Evolutionary conservation across 2,329 filamentous ascomycete species (phyloP).

Genomic region (Elsinoe ampelina): DNA sequence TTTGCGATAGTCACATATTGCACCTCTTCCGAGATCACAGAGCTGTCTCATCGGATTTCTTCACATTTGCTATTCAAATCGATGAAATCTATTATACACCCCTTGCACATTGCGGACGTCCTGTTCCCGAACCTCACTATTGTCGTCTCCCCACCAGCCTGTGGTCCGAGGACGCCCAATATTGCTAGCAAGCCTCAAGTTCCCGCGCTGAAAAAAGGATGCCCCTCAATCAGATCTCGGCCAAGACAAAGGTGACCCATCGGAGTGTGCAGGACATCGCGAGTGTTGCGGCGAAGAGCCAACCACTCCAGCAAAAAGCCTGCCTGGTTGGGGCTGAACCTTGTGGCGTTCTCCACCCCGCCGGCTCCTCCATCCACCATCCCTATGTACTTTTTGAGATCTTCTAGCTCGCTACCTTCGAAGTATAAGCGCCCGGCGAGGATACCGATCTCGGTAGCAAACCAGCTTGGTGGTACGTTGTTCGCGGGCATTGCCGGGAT

Average conservation of each 20-base stretch:
- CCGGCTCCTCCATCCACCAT: not conserved
- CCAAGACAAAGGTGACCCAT: slow-evolving; percentile 50
- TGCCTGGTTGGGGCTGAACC: slow-evolving; percentile 30
- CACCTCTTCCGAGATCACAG: no score
- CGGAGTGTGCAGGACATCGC: slow-evolving; percentile 50
- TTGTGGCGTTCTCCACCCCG: not conserved
- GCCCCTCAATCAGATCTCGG: slow-evolving; percentile 38
- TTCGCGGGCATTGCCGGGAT: slow-evolving; percentile 38
- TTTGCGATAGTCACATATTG: no score
- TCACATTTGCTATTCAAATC: no score
- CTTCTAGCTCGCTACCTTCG: slow-evolving; percentile 37
- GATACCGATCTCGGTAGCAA: slow-evolving; percentile 51
- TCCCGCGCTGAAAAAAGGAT: slow-evolving; percentile 43
- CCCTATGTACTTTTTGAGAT: slow-evolving; percentile 24
- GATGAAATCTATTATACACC: no score
- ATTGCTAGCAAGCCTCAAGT: not conserved
- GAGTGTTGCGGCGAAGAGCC: slow-evolving; percentile 43
- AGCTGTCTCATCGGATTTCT: no score
- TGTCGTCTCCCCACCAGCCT: no score
- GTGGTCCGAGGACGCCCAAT: no score
- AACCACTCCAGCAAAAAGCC: slow-evolving; percentile 51
- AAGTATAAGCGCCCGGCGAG: slow-evolving; percentile 54
- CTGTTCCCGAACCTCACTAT: no score
- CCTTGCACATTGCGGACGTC: no score
- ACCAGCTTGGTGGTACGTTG: slow-evolving; percentile 42